Evolutionary conservation across 148 eudicot genomes (phyloP).

Genomic region (Vaccinium myrtillus): DNA sequence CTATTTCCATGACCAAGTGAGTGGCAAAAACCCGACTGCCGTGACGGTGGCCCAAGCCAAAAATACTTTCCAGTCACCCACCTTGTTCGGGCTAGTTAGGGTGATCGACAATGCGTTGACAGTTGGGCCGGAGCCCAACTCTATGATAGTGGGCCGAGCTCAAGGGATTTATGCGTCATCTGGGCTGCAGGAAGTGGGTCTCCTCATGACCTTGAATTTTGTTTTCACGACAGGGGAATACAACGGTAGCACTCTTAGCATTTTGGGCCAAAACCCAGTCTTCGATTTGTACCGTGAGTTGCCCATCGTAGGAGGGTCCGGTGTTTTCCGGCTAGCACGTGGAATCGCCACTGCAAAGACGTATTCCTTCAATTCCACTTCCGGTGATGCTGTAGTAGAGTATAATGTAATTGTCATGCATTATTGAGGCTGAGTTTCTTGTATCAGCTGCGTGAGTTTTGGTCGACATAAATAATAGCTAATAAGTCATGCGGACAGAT

Average conservation of each 20-base stretch:
- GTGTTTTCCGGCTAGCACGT: slow-evolving; percentile 40
- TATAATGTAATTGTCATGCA: slow-evolving; percentile 41
- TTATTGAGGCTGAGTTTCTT: not conserved
- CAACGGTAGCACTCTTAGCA: slow-evolving; percentile 28
- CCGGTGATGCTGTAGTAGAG: slow-evolving; percentile 34
- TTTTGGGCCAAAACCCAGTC: slow-evolving; percentile 32
- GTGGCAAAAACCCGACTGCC: slow-evolving; percentile 19
- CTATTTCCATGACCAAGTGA: slow-evolving; percentile 15
- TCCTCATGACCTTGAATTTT: slow-evolving; percentile 24
- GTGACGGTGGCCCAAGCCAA: slow-evolving; percentile 12
- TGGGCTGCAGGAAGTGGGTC: slow-evolving; percentile 4
- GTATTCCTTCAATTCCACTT: slow-evolving; percentile 20
- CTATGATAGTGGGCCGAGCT: slow-evolving; percentile 24
- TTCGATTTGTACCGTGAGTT: slow-evolving; percentile 28
- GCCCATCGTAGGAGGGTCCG: slow-evolving; percentile 43
- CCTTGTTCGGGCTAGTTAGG: slow-evolving; percentile 4
- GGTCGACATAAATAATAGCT: no score
- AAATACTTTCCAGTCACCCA: not conserved
- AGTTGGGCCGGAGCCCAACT: slow-evolving; percentile 21
- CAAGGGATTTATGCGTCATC: slow-evolving; percentile 21
- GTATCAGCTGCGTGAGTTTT: no score
- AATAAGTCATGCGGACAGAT: no score
- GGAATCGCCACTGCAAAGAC: slow-evolving; percentile 41
- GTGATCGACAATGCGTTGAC: slow-evolving; percentile 21
- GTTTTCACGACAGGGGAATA: slow-evolving; percentile 31